These are phyloP conservation scores for Trichoderma oligosporum DNA, from an alignment of 2,329 filamentous ascomycete species.

Conservation along the genomic window DNA sequence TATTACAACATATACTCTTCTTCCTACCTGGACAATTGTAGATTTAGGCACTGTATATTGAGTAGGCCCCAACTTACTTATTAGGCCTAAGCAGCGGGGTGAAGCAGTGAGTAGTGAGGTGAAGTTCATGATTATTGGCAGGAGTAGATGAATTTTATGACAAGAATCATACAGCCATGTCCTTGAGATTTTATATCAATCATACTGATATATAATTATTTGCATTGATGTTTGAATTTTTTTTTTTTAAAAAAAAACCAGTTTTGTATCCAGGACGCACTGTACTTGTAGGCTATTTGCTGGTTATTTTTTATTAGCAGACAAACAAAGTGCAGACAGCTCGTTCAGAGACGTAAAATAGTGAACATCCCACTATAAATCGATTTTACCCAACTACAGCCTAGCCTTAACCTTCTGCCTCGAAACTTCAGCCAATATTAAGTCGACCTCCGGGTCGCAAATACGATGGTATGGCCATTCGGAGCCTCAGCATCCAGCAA, in stretches of 20 bases:
- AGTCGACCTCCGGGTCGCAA: conserved; percentile 31
- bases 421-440: conserved; percentile 1
- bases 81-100: background rate
- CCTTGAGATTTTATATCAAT: background rate
- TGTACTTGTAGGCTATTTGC: background rate
- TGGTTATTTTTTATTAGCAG: background rate
- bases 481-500: conserved; percentile 30
- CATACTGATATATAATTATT: background rate
- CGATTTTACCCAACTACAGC: background rate
- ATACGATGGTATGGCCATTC: conserved; percentile 42
- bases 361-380: conserved; percentile 10
- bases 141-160: conserved; percentile 15
- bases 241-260: too few relatives aligned
- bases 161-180: conserved; percentile 5
- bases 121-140: background rate
- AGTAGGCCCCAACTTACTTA: conserved; percentile 1
- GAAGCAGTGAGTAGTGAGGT: background rate
- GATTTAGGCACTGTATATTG: conserved; percentile 8
- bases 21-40: background rate
- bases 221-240: background rate
- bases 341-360: background rate
- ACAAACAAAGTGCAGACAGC: background rate
- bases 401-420: background rate
- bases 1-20: conserved; percentile 16
- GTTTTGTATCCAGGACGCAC: too few relatives aligned